Base-by-base conservation (phyloP, 805 yeast species). In the Ogataea polymorpha region DNA sequence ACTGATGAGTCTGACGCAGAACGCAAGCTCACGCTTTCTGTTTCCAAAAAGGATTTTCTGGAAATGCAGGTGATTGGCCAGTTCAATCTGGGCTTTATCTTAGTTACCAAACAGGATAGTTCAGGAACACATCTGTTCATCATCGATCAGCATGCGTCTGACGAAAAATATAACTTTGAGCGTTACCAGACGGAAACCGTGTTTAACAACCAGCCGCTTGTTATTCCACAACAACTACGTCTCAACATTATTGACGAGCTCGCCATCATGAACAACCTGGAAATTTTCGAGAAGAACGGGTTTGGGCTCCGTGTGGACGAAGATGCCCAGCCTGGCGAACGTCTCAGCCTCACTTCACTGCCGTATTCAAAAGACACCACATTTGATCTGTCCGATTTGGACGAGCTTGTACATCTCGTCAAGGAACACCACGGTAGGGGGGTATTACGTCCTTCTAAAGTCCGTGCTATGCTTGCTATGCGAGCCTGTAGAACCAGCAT, bases 141-240 rank as follows among this genome's bases (percentile, higher is more conserved):
- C 24, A 74, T 93, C 35, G 99, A 93, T 60, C 99, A 93, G 62
- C 99, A 93, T 66, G 99, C 99, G 1, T 86, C 96, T 50, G 99
- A 93, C 65, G 99, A 93, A 56, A 93, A 90, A 52, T 88, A 56
- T 67, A 93, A 93, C 61, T 93, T 87, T 66, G 99, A 93, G 60
- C 69, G 67, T 35, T 63, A 85, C 12, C 80, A 77, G 50, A 61
- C 66, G 13, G 70, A 69, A 2, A 77, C 85, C 0, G 64, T 67
- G 0, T 79, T 90, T 48, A 74, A 77, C 32, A 71, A 74, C 31
- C 97, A 93, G 62, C 79, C 80, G 2, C 66, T 93, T 35, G 86
- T 91, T 5, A 56, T 68, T 0, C 82, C 85, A 0, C 66, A 70
- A 15, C 49, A 49, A 5, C 56, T 91, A 8, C 85, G 86, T 32